Conservation (phyloP, 1,284 basidiomycete species). For the Trichosporon asahii region DNA sequence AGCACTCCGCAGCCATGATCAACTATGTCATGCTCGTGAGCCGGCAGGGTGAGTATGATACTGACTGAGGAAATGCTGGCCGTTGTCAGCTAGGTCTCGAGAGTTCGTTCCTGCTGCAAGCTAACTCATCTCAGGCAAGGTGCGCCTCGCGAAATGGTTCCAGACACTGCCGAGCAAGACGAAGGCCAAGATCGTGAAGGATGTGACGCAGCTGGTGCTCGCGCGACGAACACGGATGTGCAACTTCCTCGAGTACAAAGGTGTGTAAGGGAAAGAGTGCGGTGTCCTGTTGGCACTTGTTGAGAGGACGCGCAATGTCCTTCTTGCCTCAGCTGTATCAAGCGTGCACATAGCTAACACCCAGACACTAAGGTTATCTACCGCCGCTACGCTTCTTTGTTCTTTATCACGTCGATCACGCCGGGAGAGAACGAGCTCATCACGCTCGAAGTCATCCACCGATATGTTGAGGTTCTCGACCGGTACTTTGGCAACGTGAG, state of each 20-base stretch:
- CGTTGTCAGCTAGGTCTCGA: neutral
- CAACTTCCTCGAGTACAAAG: constrained; percentile 99
- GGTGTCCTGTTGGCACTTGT: neutral
- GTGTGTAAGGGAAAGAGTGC: constrained; percentile 53
- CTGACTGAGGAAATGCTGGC: neutral
- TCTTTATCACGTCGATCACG: constrained; percentile 93
- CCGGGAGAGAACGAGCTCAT: constrained; percentile 86
- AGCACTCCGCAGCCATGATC: constrained; percentile 58
- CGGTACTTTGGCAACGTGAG: constrained; percentile 97
- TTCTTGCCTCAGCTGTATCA: neutral
- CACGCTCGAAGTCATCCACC: constrained; percentile 94
- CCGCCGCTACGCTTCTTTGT: constrained; percentile 92
- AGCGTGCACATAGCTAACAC: neutral
- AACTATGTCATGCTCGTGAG: constrained; percentile 89
- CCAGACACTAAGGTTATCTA: constrained; percentile 94
- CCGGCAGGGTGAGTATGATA: constrained; percentile 69
- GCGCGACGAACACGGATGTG: constrained; percentile 97
- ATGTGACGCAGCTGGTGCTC: constrained; percentile 96
- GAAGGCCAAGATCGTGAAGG: constrained; percentile 98
- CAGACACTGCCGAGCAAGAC: constrained; percentile 88
- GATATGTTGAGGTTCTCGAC: constrained; percentile 98
- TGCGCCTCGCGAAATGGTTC: constrained; percentile 98
- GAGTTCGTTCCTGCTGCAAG: neutral
- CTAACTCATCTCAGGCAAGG: constrained; percentile 67
- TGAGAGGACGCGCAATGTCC: neutral